phyloP scores from a whole-genome alignment of 2,329 filamentous ascomycete genomes.

The Diaporthe ilicicola region DNA sequence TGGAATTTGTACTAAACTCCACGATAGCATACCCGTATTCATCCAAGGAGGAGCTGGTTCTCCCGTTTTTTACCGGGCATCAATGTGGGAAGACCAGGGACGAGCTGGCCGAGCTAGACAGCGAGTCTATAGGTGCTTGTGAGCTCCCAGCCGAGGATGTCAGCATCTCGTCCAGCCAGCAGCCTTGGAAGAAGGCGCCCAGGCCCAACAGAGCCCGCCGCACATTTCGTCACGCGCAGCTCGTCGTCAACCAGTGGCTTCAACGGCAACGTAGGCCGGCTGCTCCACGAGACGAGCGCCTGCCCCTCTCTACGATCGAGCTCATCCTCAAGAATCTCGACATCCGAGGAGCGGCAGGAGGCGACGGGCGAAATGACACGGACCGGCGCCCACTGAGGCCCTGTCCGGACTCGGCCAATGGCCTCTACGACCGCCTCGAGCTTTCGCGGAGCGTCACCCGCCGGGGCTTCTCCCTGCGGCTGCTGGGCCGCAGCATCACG shows the following conservation, averaged over 20 bases:
- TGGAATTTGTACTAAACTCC: not conserved
- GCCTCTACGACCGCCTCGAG: not conserved
- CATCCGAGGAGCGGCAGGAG: not conserved
- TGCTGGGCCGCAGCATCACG: not conserved
- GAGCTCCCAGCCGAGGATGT: not conserved
- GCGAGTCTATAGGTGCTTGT: not conserved
- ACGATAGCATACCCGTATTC: not conserved
- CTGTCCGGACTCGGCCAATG: not conserved
- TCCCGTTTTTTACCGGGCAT: not conserved
- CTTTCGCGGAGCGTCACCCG: not conserved
- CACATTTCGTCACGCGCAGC: not conserved
- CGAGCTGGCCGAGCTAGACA: not conserved
- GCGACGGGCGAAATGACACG: not conserved
- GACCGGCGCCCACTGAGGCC: not conserved
- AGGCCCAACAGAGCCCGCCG: slow-evolving; percentile 2
- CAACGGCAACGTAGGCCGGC: not conserved
- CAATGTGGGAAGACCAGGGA: no score
- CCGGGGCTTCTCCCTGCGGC: not conserved
- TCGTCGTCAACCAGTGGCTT: not conserved
- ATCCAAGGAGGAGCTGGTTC: not conserved
- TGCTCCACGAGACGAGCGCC: not conserved
- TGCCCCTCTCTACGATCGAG: not conserved
- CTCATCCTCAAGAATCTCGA: not conserved
- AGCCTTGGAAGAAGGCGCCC: not conserved
- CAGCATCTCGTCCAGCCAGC: not conserved